Base-by-base conservation (phyloP, 2,329 filamentous ascomycete species). In the Ophidiomyces ophidiicola region DNA sequence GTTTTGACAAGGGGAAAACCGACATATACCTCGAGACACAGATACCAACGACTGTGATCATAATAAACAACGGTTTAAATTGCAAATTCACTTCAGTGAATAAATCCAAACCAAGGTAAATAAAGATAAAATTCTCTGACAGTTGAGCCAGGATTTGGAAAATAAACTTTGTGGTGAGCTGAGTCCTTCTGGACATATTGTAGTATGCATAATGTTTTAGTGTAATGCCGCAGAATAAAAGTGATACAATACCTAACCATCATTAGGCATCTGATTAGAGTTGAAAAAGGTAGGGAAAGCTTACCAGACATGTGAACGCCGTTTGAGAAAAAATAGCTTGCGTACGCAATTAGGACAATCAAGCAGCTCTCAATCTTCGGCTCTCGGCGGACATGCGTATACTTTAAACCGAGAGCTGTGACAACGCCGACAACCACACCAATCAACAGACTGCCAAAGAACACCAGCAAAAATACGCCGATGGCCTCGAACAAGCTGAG, bases 101-200 rank as follows among this genome's bases (percentile, higher is more conserved):
- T 19, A 98, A 71, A 0, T 90, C 92, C 2, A 98, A 70, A 4
- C 90, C 90, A 0, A 98, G 76, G 56, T 98, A 98, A 60, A 98
- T 98, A 67, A 98, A 98, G 61, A 98, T 98, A 58, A 98, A 98
- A 61, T 98, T 98, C 64, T 98, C 90, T 0, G 88, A 94, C 32
- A 98, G 66, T 61, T 98, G 90, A 3, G 90, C 84, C 51, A 92
- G 79, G 46, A 94, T 80, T 59, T 93, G 85, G 66, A 98, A 98
- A 42, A 94, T 73, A 63, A 93, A 98, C 60, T 98, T 98, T 37
- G 90, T 98, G 11, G 90, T 94, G 46, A 98, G 78, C 59, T 98
- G 90, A 1, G 90, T 96, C 46, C 90, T 80, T 34, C 90, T 79
- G 20, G 90, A 98, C 90, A 98, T 98, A 67, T 98, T 98, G 71